Base-by-base conservation (phyloP, 257 asterid species). In the Przewalskia tangutica region DNA sequence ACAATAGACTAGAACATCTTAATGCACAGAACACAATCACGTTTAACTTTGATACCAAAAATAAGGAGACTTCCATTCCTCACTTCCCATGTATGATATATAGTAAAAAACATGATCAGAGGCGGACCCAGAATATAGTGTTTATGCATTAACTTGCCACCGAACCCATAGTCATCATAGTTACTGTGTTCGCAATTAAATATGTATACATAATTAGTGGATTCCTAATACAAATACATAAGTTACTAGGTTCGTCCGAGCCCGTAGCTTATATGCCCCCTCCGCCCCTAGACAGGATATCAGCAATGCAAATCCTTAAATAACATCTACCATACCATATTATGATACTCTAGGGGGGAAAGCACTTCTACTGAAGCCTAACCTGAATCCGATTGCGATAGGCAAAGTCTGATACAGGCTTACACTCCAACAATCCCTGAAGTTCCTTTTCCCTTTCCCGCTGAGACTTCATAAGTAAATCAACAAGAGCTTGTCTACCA, bases 301-400 rank as follows among this genome's bases (percentile, higher is more conserved):
- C 16, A 63, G 7, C 42, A 63, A n/a, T 11, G 23, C 2, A 56
- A 56, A 56, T 56, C 62, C 63, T 56, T 56, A 44, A 48, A 73
- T 18, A 73, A 48, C 42, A 20, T 48, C 17, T 48, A 7, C 11
- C 7, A 20, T 44, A 23, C 59, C 46, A 46, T 6, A 23, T 75
- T 1, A 1, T 50, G 44, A 75, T 50, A 75, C 27, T 75, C 80
- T 4, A 71, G 38, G 70, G 70, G 1, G 66, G 2, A 12, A 63
- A 50, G 62, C 46, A 75, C 7, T 20, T 46, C 79, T 23, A 68
- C 38, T 51, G 75, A 71, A 18, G 50, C 50, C 80, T 81, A 79
- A 94, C 99, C 97, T 96, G 98, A 84, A 96, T 94, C 40, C 99
- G 98, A 86, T 88, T 91, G 73, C 99, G 97, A 84, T 92, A 94